phyloP scores from a whole-genome alignment of 352 stramenopile genomes.

The Elongisporangium anandrum region DNA sequence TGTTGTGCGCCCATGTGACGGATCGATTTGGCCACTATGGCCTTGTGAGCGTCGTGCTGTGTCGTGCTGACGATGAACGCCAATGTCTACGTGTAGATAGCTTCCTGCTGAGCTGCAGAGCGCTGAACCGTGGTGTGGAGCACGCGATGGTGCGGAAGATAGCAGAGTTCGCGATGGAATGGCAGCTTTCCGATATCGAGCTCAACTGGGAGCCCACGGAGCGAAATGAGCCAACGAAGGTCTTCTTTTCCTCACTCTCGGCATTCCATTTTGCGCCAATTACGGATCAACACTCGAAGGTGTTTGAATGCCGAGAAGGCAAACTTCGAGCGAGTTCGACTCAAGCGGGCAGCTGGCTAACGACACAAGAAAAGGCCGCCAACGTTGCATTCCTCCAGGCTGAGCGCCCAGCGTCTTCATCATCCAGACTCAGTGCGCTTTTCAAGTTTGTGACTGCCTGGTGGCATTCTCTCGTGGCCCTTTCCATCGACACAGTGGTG shows the following conservation, averaged over 20 bases:
- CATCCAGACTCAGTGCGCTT: not conserved
- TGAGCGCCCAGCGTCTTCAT: not conserved
- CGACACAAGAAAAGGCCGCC: not conserved
- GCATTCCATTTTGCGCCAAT: slow-evolving; percentile 5
- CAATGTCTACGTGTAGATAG: slow-evolving; percentile 32
- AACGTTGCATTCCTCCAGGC: slow-evolving; percentile 5
- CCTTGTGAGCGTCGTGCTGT: slow-evolving; percentile 47
- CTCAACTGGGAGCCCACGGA: slow-evolving; percentile 53
- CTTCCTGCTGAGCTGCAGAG: slow-evolving; percentile 69
- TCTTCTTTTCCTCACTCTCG: slow-evolving; percentile 43
- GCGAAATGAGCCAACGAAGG: slow-evolving; percentile 50
- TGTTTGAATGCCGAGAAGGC: not conserved
- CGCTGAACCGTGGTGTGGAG: slow-evolving; percentile 65
- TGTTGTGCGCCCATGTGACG: slow-evolving; percentile 54
- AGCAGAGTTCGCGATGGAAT: slow-evolving; percentile 19
- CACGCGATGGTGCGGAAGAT: slow-evolving; percentile 59
- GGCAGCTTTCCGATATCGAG: not conserved
- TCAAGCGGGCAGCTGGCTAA: slow-evolving; percentile 5
- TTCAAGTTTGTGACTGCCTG: not conserved
- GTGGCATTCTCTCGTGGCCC: not conserved
- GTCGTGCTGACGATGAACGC: slow-evolving; percentile 9
- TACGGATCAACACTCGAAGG: not conserved
- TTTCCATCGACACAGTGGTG: not conserved
- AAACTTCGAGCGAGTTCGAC: slow-evolving; percentile 4
- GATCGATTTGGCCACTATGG: slow-evolving; percentile 77